Evolutionary conservation across 805 yeast species (phyloP).

Genomic region (Cyberlindnera bimundalis): DNA sequence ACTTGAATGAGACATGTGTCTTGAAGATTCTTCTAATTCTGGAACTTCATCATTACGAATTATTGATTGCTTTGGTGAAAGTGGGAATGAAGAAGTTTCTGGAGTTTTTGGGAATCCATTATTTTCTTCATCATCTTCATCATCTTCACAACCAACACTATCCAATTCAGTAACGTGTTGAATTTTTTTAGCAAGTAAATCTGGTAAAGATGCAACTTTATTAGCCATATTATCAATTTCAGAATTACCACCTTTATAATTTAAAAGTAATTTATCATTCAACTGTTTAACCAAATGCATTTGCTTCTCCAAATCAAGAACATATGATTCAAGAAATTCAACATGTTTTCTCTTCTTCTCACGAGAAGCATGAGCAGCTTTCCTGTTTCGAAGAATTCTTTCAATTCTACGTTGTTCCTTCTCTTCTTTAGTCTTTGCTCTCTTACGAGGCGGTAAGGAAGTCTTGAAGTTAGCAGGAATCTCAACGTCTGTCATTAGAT

Average conservation of each 20-base stretch:
- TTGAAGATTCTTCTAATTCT: conserved; percentile 14
- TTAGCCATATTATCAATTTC: conserved; percentile 18
- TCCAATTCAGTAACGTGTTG: conserved; percentile 20
- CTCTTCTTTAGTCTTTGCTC: conserved; percentile 95
- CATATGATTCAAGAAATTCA: conserved; percentile 63
- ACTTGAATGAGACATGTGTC: conserved; percentile 8
- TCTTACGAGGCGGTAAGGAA: conserved; percentile 86
- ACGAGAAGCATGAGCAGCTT: conserved; percentile 96
- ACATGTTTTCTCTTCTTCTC: conserved; percentile 94
- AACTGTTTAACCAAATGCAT: conserved; percentile 17
- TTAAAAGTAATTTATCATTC: conserved; percentile 14
- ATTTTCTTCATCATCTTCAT: conserved; percentile 9
- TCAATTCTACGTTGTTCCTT: conserved; percentile 95
- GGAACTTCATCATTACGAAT: conserved; percentile 13
- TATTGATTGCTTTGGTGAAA: conserved; percentile 21
- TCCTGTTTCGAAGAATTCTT: conserved; percentile 86
- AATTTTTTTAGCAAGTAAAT: conserved; percentile 20
- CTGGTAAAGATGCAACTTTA: conserved; percentile 21
- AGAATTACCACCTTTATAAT: conserved; percentile 21
- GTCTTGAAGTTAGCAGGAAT: conserved; percentile 39
- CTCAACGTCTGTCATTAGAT: conserved; percentile 22
- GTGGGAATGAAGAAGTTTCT: conserved; percentile 22
- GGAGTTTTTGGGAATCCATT: conserved; percentile 27
- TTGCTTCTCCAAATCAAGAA: conserved; percentile 27
- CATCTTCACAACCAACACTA: conserved; percentile 11